Base-by-base conservation (phyloP, 306 rosid genomes). In the Castanopsis chinensis region DNA sequence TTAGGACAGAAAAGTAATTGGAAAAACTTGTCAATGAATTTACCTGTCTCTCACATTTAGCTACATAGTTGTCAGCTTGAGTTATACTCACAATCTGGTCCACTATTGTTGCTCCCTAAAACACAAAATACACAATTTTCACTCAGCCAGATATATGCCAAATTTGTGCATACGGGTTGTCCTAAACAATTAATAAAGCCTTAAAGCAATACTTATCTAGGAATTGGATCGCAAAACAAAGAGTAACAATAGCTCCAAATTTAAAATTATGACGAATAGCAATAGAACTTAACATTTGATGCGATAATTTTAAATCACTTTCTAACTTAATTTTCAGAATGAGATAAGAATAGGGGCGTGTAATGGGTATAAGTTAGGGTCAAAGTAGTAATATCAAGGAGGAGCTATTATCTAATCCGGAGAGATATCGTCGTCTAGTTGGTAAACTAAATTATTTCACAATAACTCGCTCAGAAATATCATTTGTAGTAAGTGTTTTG, bases 61-160 rank as follows among this genome's bases (percentile, higher is more conserved):
- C 84, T 51, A 88, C 90, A 82, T 92, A 89, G 85, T 92, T 89
- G 83, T 92, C 92, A 54, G 80, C 93, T 53, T 90, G 89, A 74
- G 88, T 81, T 83, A 94, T 90, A 78, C 80, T 88, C 85, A 94
- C 97, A 63, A 94, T 85, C 84, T 86, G 89, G 76, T 94, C 98
- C 27, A 94, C 93, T 72, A 94, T 92, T 33, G 98, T 94, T 80
- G 98, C 98, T 80, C 98, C 98, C 98, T 92, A 89, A 68, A 81
- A 82, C 78, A 77, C 28, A 79, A 78, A 30, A 81, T 52, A 77
- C 74, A 76, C 41, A 73, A 23, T 49, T 49, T 74, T 81, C 74
- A 80, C 17, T 76, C 45, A 8, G 53, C 49, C 33, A 58, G 63
- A 43, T 33, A 76, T 13, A 61, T 27, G 15, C 69, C 4, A 61